phyloP scores from a whole-genome alignment of 1,284 basidiomycete species.

The Ganoderma lucidum region DNA sequence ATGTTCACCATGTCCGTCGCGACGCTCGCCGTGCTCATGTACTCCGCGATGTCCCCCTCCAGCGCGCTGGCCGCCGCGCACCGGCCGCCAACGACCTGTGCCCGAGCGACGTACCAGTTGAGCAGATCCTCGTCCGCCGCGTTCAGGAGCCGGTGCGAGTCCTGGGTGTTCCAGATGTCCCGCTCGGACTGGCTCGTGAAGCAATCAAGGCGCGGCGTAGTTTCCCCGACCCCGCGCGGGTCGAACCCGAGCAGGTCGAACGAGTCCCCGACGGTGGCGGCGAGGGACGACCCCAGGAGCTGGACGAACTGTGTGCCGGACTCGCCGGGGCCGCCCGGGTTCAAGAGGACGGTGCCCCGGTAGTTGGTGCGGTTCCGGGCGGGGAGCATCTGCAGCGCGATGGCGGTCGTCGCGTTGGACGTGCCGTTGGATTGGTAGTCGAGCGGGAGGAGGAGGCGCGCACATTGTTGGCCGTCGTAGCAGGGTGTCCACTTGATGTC shows the following conservation, averaged over 20 bases:
- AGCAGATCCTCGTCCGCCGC: constrained; percentile 23
- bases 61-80: constrained; percentile 34
- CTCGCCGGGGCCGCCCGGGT: constrained; percentile 62
- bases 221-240: constrained; percentile 41
- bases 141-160: constrained; percentile 14
- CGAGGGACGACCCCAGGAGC: constrained; percentile 14
- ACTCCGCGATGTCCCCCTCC: constrained; percentile 42
- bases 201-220: constrained; percentile 30
- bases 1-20: constrained; percentile 61
- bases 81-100: constrained; percentile 19
- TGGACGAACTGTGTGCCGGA: constrained; percentile 44
- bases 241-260: constrained; percentile 53
- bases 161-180: constrained; percentile 27
- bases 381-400: constrained; percentile 48
- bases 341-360: constrained; percentile 56
- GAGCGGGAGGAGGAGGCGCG: constrained; percentile 44
- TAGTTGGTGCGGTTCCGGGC: constrained; percentile 41
- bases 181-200: constrained; percentile 28
- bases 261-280: constrained; percentile 34
- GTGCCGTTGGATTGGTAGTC: constrained; percentile 39
- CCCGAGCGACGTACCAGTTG: constrained; percentile 16
- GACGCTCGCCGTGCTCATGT: constrained; percentile 54
- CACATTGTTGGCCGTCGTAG: constrained; percentile 35
- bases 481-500: constrained; percentile 36
- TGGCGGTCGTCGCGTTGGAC: constrained; percentile 39